Percentiles rank a stretch among this genome's conserved stretches.
Evolutionary conservation across 768 basidiomycete species (phyloP).

Genomic region (Tulasnella sp.): DNA sequence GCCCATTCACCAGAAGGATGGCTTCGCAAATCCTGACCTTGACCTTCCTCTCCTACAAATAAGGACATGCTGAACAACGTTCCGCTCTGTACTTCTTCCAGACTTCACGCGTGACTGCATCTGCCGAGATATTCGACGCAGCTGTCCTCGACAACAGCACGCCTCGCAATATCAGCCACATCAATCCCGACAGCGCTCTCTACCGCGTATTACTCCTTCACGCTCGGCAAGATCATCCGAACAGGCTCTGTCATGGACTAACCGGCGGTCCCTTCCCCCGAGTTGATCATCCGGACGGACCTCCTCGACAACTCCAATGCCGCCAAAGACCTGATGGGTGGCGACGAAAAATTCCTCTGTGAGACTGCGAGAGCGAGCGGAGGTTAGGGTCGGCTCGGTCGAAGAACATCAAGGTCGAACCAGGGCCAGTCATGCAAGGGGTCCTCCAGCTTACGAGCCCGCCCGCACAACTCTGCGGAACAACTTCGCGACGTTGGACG

Average conservation of each 20-base stretch:
- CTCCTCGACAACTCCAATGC: slow-evolving; percentile 97
- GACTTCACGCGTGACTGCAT: slow-evolving; percentile 92
- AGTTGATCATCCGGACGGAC: slow-evolving; percentile 89
- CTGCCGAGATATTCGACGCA: slow-evolving; percentile 91
- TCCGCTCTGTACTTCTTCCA: slow-evolving; percentile 92
- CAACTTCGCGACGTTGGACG: slow-evolving; percentile 86
- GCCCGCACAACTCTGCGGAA: slow-evolving; percentile 84
- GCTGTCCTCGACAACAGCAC: slow-evolving; percentile 58
- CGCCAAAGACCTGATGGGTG: slow-evolving; percentile 96
- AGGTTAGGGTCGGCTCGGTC: slow-evolving; percentile 96
- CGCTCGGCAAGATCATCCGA: slow-evolving; percentile 33
- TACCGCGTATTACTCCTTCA: slow-evolving; percentile 32
- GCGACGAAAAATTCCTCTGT: slow-evolving; percentile 89
- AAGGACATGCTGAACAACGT: slow-evolving; percentile 92
- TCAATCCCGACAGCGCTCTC: slow-evolving; percentile 15
- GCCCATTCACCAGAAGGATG: slow-evolving; percentile 35
- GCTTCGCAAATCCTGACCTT: slow-evolving; percentile 8
- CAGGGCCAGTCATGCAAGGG: slow-evolving; percentile 46
- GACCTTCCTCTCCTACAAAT: slow-evolving; percentile 48
- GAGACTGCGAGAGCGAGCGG: slow-evolving; percentile 47
- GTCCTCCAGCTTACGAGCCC: slow-evolving; percentile 38
- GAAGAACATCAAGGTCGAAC: slow-evolving; percentile 96
- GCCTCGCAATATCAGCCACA: slow-evolving; percentile 4
- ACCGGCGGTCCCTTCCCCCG: slow-evolving; percentile 42
- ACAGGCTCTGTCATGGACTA: slow-evolving; percentile 18